Evolutionary conservation across 1,284 basidiomycete species (phyloP), one percentile per base, ranked within the genome.

Genomic region (Phylloporus sp.): DNA sequence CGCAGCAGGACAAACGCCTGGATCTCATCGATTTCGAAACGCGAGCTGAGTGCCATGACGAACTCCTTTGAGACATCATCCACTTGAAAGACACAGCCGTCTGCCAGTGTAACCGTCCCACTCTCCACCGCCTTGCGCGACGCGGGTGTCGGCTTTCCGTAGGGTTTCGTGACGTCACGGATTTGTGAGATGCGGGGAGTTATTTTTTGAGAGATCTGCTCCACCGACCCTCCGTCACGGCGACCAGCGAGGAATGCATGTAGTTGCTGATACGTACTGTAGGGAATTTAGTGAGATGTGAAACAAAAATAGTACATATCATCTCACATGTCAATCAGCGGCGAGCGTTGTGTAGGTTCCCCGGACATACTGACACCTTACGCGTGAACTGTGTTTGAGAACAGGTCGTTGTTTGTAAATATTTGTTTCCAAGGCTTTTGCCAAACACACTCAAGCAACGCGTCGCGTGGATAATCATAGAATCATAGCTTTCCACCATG

Each of bases 1-100:
- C 90, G 86, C 22, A 95, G 78, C 11, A 93, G 81, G 10, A 89
- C 78, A 58, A 92, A 82, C 0, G 92, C 87, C 29, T 90, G 87
- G 22, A 93, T 81, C 72, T 94, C 86, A 77, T 94, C 92, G 46
- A 95, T 88, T 58, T 86, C 79, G 75, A 93, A 90, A 66, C 82
- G 83, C 50, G 81, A 74, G 78, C 90, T 93, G 70, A 95, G 86
- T 52, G 87, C 87, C 68, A 86, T 81, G 61, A 88, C 80, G 69
- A 86, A 87, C 63, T 89, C 85, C 74, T 90, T 91, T 78, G 90
- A 86, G 47, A 83, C 82, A 20, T 87, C 83, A 64, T 90, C 89
- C 49, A 93, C 82, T 64, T 79, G 81, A 34, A 92, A 68, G 37
- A 80, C 78, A 24, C 86, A 82, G 11, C 86, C 89, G 73, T 94